phyloP scores from a whole-genome alignment of 2,329 filamentous ascomycete genomes.

The Leptodontidium sp. region DNA sequence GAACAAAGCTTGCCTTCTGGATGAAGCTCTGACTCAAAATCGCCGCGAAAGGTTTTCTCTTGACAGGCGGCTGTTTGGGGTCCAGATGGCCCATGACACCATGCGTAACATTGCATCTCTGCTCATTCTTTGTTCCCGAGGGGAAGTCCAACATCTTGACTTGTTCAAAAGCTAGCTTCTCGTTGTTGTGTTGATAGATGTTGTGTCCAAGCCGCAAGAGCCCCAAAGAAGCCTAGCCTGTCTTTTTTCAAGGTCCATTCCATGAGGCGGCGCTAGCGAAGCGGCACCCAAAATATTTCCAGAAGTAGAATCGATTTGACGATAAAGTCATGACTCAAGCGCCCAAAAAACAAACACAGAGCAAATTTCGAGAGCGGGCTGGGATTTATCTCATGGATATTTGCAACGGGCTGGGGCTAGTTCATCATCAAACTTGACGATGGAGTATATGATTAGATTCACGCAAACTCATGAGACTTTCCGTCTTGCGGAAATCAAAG shows the following conservation, averaged over 20 bases:
- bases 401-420: not conserved
- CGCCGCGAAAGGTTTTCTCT: conserved; percentile 78
- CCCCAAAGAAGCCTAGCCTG: conserved; percentile 30
- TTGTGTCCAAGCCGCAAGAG: not conserved
- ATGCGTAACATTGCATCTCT: conserved; percentile 80
- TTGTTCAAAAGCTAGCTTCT: not conserved
- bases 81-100: conserved; percentile 75
- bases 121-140: conserved; percentile 48
- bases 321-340: conserved; percentile 5
- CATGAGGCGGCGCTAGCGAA: conserved; percentile 12
- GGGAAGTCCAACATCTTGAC: conserved; percentile 54
- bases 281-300: conserved; percentile 17
- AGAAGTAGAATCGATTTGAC: not conserved
- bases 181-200: not conserved
- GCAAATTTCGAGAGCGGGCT: not conserved
- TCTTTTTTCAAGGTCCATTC: conserved; percentile 7
- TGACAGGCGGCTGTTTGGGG: conserved; percentile 72
- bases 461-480: conserved; percentile 93
- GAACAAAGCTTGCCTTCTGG: conserved; percentile 63
- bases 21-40: conserved; percentile 72
- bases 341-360: not conserved
- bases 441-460: conserved; percentile 89
- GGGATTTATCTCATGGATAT: conserved; percentile 1
- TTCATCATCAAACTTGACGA: conserved; percentile 42
- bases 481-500: conserved; percentile 81